Evolutionary conservation across 441 rosid genomes (phyloP).

Genomic region (Gossypium trilobum): DNA sequence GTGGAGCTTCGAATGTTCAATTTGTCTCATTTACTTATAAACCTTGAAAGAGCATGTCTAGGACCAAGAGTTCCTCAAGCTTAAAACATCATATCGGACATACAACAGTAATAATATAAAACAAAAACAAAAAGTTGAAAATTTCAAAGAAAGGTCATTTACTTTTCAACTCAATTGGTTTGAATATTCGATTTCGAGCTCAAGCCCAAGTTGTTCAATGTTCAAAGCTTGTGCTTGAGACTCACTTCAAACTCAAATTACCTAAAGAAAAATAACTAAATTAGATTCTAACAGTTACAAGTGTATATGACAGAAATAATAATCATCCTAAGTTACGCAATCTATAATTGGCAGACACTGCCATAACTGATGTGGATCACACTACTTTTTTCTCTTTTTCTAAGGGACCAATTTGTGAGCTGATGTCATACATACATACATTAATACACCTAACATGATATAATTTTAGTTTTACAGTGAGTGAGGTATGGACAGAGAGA

Average conservation of each 20-base stretch:
- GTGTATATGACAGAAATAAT: background rate
- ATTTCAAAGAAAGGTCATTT: background rate
- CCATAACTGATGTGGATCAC: background rate
- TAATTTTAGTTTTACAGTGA: constrained; percentile 1
- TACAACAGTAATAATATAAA: background rate
- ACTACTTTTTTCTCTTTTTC: background rate
- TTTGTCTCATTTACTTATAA: too few species aligned
- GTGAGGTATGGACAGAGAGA: background rate
- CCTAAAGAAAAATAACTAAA: background rate
- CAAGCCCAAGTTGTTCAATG: background rate
- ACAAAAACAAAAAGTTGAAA: background rate
- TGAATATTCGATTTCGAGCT: background rate
- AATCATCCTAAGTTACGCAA: background rate
- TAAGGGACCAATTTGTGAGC: background rate
- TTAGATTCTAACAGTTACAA: background rate
- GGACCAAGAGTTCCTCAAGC: background rate
- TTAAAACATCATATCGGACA: background rate
- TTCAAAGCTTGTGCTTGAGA: background rate
- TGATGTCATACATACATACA: background rate
- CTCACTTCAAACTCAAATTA: background rate
- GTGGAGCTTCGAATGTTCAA: background rate
- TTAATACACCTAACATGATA: background rate
- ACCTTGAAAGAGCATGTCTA: too few species aligned
- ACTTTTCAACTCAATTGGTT: background rate
- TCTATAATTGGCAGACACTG: background rate